Base-by-base conservation (phyloP, 164 flowering plant genomes). In the Vitis rupestris region DNA sequence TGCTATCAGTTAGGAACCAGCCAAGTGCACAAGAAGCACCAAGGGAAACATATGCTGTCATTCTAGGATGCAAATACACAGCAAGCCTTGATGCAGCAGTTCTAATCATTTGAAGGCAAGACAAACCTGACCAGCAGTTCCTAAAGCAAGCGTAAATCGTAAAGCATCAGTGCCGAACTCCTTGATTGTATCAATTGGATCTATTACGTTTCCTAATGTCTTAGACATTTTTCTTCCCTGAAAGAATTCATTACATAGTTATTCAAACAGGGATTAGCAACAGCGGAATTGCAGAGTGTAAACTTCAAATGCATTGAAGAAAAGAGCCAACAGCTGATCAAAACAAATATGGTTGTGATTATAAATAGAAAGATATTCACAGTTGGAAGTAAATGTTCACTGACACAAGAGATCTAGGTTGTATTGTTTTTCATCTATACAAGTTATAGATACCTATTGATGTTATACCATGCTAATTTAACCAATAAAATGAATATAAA, bases 181-280 rank as follows among this genome's bases (percentile, higher is more conserved):
- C 72, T 84, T 83, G 57, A 94, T 89, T 11, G 91, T 87, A 77
- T 92, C 95, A 74, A 92, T 61, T 63, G 99, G 99, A 78, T 94
- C 99, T 65, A 94, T 84, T 52, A 92, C 99, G 81, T 94, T 94
- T 56, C 97, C 99, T 64, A 94, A 78, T 44, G 97, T 80, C 74
- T 92, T 94, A 51, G 99, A 94, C 99, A 94, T 94, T 82, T 94
- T 94, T 23, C 94, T 76, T 37, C 99, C 99, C 97, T 94, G 86
- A 71, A 82, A 76, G 3, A 68, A 52, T 31, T 31, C 0, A 31
- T 31, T 31, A 31, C 44, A 31, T 31, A 31, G 44, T 31, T 31
- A 6, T 4, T 31, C 44, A 4, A 31, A 31, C 44, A 31, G 44
- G 44, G 44, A 31, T 31, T 31, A 31, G 7, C 44, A 31, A 31